Evolutionary conservation across 176 grass and related monocot genomes (phyloP), one percentile per base, ranked within the genome.

Genomic region (Hsuehochloa calcarea): DNA sequence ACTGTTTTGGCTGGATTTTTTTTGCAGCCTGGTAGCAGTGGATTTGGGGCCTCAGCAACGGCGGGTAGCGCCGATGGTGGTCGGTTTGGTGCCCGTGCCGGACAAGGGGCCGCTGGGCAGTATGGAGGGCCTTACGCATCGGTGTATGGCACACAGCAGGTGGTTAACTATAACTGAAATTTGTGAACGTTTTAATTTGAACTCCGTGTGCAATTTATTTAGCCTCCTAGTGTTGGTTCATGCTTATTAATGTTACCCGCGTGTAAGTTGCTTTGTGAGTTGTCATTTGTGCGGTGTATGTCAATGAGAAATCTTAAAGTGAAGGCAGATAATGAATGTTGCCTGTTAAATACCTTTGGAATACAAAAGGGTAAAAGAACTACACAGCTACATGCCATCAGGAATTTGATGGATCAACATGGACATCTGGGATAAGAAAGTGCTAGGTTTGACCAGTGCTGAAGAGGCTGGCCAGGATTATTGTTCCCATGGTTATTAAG

Each of bases 91-190:
- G 46, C 64, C 37, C 91, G 88, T 10, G 16, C 84, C 4, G 85
- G 86, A 49, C 81, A 93, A 63, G 79, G 81, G 3, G 68, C 86
- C 23, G 52, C 81, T 60, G 55, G 77, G 10, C 94, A 99, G 66
- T 95, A 95, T 82, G 86, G 85, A 26, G 87, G 86, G 31, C 81
- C 85, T 58, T 99, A 99, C 16, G 90, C 97, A 34, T 78, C 92
- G 1, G 85, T 93, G 39, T 99, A 96, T 70, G 87, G 73, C 82
- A 14, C 52, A 2, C 90, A 93, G 5, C 97, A 99, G 93, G 93
- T 98, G 8, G 44, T 65, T 71, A 39, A 15, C 19, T 65, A 5
- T 74, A 85, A 25, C 40, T 54, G 38, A n/a, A 70, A 56, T 78
- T 38, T 15, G 15, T 35, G 5, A 59, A 22, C 5, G 38, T 61